Base-by-base conservation (phyloP, 192 early-diverging fungal species). In the Haplosporangium gracile region DNA sequence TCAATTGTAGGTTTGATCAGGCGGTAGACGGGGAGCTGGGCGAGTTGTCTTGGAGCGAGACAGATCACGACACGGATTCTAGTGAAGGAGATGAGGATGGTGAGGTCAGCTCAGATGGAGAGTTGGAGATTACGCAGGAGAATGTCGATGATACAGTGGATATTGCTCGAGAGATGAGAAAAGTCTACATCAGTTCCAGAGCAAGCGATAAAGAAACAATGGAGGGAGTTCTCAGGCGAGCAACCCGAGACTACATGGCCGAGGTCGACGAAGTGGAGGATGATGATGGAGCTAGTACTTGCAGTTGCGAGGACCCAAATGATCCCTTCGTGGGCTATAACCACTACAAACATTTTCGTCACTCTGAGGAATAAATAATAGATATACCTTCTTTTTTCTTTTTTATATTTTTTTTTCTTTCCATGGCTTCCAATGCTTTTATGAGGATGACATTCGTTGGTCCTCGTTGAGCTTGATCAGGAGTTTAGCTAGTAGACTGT, bases 151-250 rank as follows among this genome's bases (percentile, higher is more conserved):
- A 42, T 42, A 70, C 36, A 20, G 32, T 38, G 69, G 39, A 70
- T 70, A 70, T 70, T 70, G 69, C 69, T 70, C 39, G 34, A 38
- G 38, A 34, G 69, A 70, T 68, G 63, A 68, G n/a, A 68, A 68
- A 68, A 29, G 63, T 68, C 63, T 8, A 68, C 6, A 68, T 68
- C 63, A 68, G 26, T 26, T 68, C 63, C 63, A 26, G 63, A n/a
- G n/a, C 63, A 26, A 68, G 63, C 63, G 63, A 68, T 68, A 20
- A 68, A 68, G 63, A 26, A 68, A n/a, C 63, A 68, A 68, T 68
- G 9, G 63, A 68, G 13, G n/a, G 26, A 36, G 26, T 26, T 68
- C 63, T 68, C 63, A 36, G n/a, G 63, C 63, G n/a, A 68, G 63
- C 63, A 68, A 26, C 63, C 34, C 63, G 63, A 68, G 63, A 68